A percentile compares a stretch with the other conserved stretches of the same genome.
phyloP scores from a whole-genome alignment of 768 basidiomycete genomes.

The Trametes cubensis region DNA sequence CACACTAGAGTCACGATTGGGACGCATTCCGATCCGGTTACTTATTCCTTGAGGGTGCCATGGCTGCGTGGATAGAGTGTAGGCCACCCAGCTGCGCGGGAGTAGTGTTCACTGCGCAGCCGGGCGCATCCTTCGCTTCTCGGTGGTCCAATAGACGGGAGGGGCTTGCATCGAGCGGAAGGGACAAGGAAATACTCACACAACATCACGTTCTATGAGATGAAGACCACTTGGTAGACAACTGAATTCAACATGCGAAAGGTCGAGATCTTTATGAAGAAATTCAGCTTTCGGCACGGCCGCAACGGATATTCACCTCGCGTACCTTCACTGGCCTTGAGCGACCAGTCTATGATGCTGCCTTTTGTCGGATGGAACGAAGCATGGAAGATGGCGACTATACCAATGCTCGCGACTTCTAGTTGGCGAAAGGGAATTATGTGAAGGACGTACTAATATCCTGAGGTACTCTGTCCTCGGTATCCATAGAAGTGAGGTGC shows the following conservation, averaged over 20 bases:
- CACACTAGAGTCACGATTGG: too few species aligned
- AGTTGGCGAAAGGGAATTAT: too few species aligned
- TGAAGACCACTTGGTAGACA: constrained; percentile 83
- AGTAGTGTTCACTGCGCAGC: too few species aligned
- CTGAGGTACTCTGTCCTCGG: constrained; percentile 41
- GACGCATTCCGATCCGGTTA: too few species aligned
- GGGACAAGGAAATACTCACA: constrained; percentile 50
- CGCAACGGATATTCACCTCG: background rate
- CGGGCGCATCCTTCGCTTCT: background rate
- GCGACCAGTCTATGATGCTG: constrained; percentile 77
- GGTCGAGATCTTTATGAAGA: constrained; percentile 53
- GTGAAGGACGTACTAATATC: constrained; percentile 51
- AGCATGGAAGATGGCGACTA: constrained; percentile 82
- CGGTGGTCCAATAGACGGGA: too few species aligned
- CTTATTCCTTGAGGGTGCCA: too few species aligned
- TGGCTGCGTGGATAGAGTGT: too few species aligned
- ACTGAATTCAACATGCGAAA: constrained; percentile 78
- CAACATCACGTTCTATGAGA: constrained; percentile 74
- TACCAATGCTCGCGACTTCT: background rate
- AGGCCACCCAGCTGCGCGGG: too few species aligned
- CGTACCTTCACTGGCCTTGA: constrained; percentile 70
- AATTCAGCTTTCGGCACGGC: background rate
- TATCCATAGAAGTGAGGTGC: constrained; percentile 12
- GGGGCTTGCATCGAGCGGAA: background rate
- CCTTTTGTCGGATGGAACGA: constrained; percentile 86